Base-by-base conservation (phyloP, 768 basidiomycete species). In the Leccinellum rugosiceps region DNA sequence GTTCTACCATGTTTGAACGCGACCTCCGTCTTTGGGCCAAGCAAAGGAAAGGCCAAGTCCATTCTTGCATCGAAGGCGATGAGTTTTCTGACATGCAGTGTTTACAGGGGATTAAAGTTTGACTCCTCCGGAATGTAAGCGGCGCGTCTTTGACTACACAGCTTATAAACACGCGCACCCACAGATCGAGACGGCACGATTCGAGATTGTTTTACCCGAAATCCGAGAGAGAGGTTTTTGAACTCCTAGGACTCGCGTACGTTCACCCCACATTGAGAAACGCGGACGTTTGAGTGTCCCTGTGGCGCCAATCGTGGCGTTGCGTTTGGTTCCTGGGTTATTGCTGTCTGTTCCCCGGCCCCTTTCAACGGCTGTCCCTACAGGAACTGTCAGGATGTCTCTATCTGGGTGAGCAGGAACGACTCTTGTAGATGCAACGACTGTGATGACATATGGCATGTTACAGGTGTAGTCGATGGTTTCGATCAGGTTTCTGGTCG, bases 1-100 rank as follows among this genome's bases (percentile, higher is more conserved):
- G 94, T 1, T 94, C 90, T 5, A 92, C 83, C 59, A 88, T 92
- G 85, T 96, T 97, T 68, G 83, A 96, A 71, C 77, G 92, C 26
- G 94, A 96, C 72, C 70, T 97, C 50, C 79, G 90, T 59, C 72
- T 82, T 14, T 89, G 85, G 82, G 87, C 88, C 2, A 90, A 90
- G 65, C 72, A 78, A 61, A 81, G 73, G 87, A 78, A 61, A 81
- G 73, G 87, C 85, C 61, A 28, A 76, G 56, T n/a, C 41, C 8
- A 0, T 8, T 34, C 25, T 21, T 15, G 35, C 17, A 26, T 43
- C 30, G 23, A 31, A 35, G 23, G 13, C 30, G 5, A 17, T 17
- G 34, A 3, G 19, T 30, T 14, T 44, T 17, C 26, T 59, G 35
- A 54, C 53, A 57, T 55, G n/a, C 46, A 23, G 57, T 50, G 17